Evolutionary conservation across 805 yeast genomes (phyloP), one percentile per base, ranked within the genome.

Genomic region (Myxozyma neotropica): DNA sequence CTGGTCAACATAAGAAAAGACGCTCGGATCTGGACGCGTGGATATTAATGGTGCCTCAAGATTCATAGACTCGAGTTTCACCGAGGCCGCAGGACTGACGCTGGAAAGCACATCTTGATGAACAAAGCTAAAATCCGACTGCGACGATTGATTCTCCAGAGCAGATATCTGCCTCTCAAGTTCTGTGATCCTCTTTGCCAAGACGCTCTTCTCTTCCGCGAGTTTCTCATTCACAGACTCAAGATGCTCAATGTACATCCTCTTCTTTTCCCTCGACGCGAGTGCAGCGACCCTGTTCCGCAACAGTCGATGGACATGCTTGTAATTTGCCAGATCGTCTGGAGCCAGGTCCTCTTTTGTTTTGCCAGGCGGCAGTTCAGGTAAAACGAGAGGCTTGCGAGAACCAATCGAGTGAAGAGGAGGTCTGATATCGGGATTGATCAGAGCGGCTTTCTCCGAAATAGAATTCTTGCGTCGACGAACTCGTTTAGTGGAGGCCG

Each of bases 241-340:
- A 12, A 62, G 55, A 29, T 55, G 64, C 39, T 59, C 66, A 19
- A 59, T 60, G 24, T 59, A 62, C 50, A 62, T 39, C 15, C 61
- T 31, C 48, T 58, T 58, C 55, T 62, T 62, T 51, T 62, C 66
- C 15, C 66, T 44, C 3, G 66, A 62, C 17, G 66, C 64, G 15
- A 62, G 45, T 13, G 66, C 66, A 19, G 66, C 66, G 21, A 62
- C 58, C 7, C 66, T 57, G n/a, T 62, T 62, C 17, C 66, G 55
- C 46, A 62, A 38, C 35, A 62, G 40, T 3, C 66, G 53, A 15
- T 55, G 64, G 17, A 59, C 61, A 31, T 62, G 66, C 50, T 62
- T 62, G 43, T 59, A 62, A 26, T 62, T 45, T 26, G 63, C 66
- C 24, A 62, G 46, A 8, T 59, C 64, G 12, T 61, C 66, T 8